Evolutionary conservation across 306 rosid species (phyloP), one percentile per base, ranked within the genome.

Genomic region (Abrus precatorius): DNA sequence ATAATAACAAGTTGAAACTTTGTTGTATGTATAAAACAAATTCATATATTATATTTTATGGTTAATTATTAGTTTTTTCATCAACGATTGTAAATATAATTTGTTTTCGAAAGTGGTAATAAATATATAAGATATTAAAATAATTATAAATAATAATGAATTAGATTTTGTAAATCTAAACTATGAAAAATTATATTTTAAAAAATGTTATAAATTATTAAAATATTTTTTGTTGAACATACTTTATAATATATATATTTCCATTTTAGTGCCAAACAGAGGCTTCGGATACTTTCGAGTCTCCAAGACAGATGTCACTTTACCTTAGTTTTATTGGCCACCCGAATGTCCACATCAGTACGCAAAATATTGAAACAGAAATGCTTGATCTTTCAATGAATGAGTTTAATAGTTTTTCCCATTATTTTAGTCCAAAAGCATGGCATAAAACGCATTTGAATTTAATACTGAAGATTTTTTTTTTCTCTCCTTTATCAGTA

Each of bases 201-300:
- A 20, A 20, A 20, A 20, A 20, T 20, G 20, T 20, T 20, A 20
- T 20, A 20, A 20, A 20, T 20, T 20, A 20, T 20, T 20, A 20
- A 20, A 20, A 20, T 20, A 20, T 0, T 20, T 20, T 20, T 20
- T 20, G 20, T 20, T 20, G 20, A 20, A 20, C 20, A 20, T 20
- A 20, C 20, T 20, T 20, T 20, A 20, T 0, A 20, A 20, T 20
- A 20, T 20, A 20, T 20, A 20, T 20, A 20, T 76, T 62, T 9
- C 80, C 6, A 5, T 62, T 62, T 47, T 8, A 33, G 77, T 53
- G 9, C 28, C 59, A 82, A 86, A 52, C 44, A 87, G 55, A 47
- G 76, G 41, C 89, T 77, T 90, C 61, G 90, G 89, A 86, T 85
- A 41, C 88, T 75, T 62, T 77, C 9, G 11, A 14, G 53, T 14